Conservation (phyloP, 2,329 filamentous ascomycete genomes). For the Mollisiaceae sp. region DNA sequence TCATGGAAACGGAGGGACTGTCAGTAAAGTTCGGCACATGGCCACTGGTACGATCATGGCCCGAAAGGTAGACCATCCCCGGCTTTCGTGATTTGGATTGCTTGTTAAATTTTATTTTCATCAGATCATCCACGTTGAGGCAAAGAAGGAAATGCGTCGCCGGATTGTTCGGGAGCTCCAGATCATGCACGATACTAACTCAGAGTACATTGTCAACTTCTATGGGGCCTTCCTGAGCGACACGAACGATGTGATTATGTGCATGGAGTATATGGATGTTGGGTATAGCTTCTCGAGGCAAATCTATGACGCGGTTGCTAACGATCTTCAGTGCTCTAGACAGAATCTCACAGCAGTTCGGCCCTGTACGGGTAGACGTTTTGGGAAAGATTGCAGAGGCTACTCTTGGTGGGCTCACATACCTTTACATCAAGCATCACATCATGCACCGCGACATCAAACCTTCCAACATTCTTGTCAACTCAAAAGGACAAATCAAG, state of each 20-base stretch:
- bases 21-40: slow-evolving; percentile 96
- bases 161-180: slow-evolving; percentile 96
- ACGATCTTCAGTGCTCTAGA: slow-evolving; percentile 75
- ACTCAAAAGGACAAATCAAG: slow-evolving; percentile 93
- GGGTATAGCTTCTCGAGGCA: slow-evolving; percentile 68
- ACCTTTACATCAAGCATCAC: slow-evolving; percentile 92
- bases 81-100: neutral
- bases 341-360: slow-evolving; percentile 91
- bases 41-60: slow-evolving; percentile 97
- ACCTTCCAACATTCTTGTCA: slow-evolving; percentile 95
- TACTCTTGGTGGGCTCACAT: slow-evolving; percentile 89
- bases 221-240: slow-evolving; percentile 97
- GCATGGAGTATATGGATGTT: slow-evolving; percentile 99
- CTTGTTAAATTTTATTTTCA: slow-evolving; percentile 12
- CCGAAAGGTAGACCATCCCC: slow-evolving; percentile 73
- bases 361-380: slow-evolving; percentile 93
- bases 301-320: slow-evolving; percentile 28
- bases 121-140: slow-evolving; percentile 96
- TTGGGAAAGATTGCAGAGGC: slow-evolving; percentile 97
- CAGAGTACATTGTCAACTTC: slow-evolving; percentile 95
- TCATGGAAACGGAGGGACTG: slow-evolving; percentile 94
- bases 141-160: slow-evolving; percentile 95
- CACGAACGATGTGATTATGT: slow-evolving; percentile 97
- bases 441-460: slow-evolving; percentile 99
- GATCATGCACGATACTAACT: slow-evolving; percentile 98